These are phyloP conservation scores for Aspergillus arachidicola DNA, from an alignment of 2,329 filamentous ascomycete genomes.

Conservation along the genomic window DNA sequence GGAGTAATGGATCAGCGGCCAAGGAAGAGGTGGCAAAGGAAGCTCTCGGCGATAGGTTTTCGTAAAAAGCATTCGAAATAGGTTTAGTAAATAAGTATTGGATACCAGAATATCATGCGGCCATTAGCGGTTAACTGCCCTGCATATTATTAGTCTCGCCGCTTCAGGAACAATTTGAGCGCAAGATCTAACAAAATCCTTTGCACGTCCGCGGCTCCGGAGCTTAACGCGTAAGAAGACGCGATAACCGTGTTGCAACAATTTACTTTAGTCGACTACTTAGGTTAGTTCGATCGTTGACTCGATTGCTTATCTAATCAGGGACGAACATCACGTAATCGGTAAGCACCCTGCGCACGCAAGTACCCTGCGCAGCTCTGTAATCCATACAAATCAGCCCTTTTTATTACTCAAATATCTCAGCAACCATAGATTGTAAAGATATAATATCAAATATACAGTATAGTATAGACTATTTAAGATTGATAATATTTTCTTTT, in stretches of 20 bases:
- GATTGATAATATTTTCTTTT: no score
- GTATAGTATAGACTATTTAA: no score
- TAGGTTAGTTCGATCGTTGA: no score
- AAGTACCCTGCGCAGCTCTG: no score
- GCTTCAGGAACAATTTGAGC: background rate
- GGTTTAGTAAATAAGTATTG: background rate
- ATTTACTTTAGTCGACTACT: no score
- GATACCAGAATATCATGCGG: background rate
- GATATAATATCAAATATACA: no score
- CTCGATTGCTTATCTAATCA: no score
- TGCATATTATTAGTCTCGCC: background rate
- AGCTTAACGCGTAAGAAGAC: slow-evolving; percentile 38
- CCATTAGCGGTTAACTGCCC: background rate
- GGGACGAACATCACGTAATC: no score
- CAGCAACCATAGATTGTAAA: no score
- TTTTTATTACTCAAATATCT: no score
- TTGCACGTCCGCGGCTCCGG: slow-evolving; percentile 19
- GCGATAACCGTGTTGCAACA: slow-evolving; percentile 19
- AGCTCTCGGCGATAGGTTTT: background rate
- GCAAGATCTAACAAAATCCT: background rate
- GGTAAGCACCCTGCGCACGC: no score
- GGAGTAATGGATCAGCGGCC: background rate
- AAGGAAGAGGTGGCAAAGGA: background rate
- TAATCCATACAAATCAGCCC: no score
- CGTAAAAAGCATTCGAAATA: background rate